Percentiles rank a stretch among this genome's conserved stretches.
These are phyloP conservation scores for Spinellus fusiger DNA, from an alignment of 192 early-diverging fungal species.

Conservation along the genomic window DNA sequence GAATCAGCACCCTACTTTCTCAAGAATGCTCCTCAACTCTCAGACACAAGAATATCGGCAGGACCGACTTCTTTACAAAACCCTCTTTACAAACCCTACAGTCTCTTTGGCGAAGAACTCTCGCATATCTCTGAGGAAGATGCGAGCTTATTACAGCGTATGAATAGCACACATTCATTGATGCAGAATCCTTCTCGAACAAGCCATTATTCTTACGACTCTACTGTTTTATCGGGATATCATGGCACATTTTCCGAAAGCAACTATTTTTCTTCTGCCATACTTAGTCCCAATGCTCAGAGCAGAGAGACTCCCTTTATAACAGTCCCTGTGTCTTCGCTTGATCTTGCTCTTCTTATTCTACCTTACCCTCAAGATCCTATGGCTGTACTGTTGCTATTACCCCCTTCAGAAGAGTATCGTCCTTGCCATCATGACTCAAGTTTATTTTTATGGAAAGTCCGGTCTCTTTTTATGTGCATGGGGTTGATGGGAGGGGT, in stretches of 20 bases:
- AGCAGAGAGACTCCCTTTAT: not conserved
- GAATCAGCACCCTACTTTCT: constrained; percentile 13
- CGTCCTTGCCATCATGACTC: not conserved
- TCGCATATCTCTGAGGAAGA: constrained; percentile 28
- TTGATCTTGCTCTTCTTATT: constrained; percentile 3
- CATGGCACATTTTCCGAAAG: not conserved
- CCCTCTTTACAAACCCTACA: constrained; percentile 19
- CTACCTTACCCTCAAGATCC: constrained; percentile 3
- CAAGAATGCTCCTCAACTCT: constrained; percentile 8
- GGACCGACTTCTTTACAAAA: not conserved
- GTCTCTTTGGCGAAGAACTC: constrained; percentile 22
- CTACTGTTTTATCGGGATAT: not conserved
- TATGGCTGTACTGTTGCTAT: not conserved
- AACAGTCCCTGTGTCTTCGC: not conserved
- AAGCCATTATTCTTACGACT: not conserved
- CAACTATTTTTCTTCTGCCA: not conserved
- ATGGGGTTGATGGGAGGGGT: not conserved
- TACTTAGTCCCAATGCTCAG: not conserved
- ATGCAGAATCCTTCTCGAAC: not conserved
- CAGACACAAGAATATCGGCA: not conserved
- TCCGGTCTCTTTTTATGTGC: not conserved
- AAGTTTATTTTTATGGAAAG: not conserved
- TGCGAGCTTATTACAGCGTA: constrained; percentile 12
- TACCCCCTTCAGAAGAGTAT: not conserved
- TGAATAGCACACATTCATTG: not conserved